Conservation (phyloP, 1,284 basidiomycete genomes). For the Peniophora sp. region DNA sequence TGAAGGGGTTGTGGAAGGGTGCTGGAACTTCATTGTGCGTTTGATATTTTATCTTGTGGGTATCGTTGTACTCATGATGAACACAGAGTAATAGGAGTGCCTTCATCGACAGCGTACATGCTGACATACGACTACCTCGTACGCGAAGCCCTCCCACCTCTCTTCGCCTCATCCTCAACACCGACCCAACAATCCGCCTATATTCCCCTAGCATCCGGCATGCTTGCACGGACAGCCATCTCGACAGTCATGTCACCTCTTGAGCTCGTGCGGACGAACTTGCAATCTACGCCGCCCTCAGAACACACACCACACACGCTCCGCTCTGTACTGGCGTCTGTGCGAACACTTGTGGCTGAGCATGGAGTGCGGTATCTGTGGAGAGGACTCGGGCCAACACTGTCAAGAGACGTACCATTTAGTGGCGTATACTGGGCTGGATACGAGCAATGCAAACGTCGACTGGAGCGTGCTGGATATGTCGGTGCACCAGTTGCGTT, state of each 20-base stretch:
- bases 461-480: conserved; percentile 41
- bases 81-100: conserved; percentile 81
- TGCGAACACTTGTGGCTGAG: conserved; percentile 51
- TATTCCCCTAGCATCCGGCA: conserved; percentile 79
- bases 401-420: conserved; percentile 98
- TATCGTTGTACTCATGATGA: conserved; percentile 6
- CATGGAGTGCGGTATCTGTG: conserved; percentile 75
- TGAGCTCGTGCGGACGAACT: conserved; percentile 89
- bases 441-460: conserved; percentile 60
- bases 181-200: conserved; percentile 28
- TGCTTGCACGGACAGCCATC: conserved; percentile 74
- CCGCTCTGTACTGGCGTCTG: conserved; percentile 53
- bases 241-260: conserved; percentile 83
- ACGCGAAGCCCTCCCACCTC: conserved; percentile 47
- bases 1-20: conserved; percentile 84
- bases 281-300: conserved; percentile 80
- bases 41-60: conserved; percentile 1
- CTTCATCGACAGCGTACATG: conserved; percentile 93
- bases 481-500: conserved; percentile 73
- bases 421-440: conserved; percentile 89
- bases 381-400: conserved; percentile 85
- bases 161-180: conserved; percentile 33
- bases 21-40: conserved; percentile 81
- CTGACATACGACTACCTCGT: conserved; percentile 91
- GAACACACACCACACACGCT: conserved; percentile 67